phyloP scores from a whole-genome alignment of 75 land plant species.

The Cunninghamia lanceolata region DNA sequence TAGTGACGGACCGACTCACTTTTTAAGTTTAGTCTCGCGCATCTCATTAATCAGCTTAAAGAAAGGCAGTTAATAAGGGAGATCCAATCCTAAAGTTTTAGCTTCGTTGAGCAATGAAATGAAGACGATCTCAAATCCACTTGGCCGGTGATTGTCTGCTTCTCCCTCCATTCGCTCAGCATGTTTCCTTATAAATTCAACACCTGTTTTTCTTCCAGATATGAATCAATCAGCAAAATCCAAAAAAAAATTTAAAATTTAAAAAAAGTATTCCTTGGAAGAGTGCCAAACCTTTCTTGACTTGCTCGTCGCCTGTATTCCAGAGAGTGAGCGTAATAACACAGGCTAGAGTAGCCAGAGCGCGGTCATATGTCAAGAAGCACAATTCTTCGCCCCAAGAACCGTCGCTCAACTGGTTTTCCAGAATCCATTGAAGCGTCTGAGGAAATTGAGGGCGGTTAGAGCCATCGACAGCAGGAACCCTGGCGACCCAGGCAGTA shows the following conservation, averaged over 20 bases:
- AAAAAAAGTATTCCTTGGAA: neutral
- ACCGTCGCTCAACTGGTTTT: conserved; percentile 53
- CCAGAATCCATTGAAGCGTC: conserved; percentile 35
- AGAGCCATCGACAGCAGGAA: neutral
- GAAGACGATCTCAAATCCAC: conserved; percentile 20
- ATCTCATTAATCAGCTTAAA: neutral
- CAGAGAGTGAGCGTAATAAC: conserved; percentile 29
- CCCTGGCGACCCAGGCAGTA: conserved; percentile 13
- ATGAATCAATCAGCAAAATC: too few species aligned
- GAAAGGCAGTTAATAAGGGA: conserved; percentile 12
- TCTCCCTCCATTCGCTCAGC: conserved; percentile 1
- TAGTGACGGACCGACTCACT: neutral
- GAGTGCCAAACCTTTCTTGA: conserved; percentile 21
- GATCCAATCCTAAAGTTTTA: conserved; percentile 11
- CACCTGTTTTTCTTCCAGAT: neutral
- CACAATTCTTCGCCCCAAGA: conserved; percentile 45
- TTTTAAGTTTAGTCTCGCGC: conserved; percentile 14
- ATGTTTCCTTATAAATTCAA: conserved; percentile 11
- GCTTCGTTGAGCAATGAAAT: conserved; percentile 19
- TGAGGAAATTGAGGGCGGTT: conserved; percentile 37
- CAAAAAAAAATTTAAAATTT: neutral
- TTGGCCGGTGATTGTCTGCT: conserved; percentile 2
- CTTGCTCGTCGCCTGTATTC: conserved; percentile 19
- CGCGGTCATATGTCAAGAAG: conserved; percentile 39
- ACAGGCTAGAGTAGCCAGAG: conserved; percentile 44